A percentile compares a stretch with the other conserved stretches of the same genome.
Conservation (phyloP, 2,329 filamentous ascomycete genomes). For the Xylariaceae sp. region DNA sequence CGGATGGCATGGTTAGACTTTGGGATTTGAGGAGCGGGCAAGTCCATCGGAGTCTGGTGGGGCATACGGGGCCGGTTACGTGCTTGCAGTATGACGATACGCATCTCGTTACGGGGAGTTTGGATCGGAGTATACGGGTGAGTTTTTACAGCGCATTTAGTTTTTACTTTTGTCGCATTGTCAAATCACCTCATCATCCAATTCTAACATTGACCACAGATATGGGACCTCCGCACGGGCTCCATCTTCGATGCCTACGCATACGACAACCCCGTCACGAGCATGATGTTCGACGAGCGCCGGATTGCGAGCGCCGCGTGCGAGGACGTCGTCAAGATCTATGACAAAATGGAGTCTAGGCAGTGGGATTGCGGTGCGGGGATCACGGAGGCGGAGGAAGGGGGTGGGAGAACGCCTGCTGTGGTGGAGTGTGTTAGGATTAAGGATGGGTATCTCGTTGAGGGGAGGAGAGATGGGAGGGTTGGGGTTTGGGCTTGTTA, state of each 20-base stretch:
- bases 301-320: slow-evolving; percentile 87
- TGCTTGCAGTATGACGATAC: slow-evolving; percentile 95
- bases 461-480: slow-evolving; percentile 81
- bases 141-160: slow-evolving; percentile 37
- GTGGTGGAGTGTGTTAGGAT: slow-evolving; percentile 83
- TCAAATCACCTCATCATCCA: not conserved
- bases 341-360: slow-evolving; percentile 91
- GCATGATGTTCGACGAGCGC: slow-evolving; percentile 94
- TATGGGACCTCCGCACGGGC: slow-evolving; percentile 96
- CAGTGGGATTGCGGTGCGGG: slow-evolving; percentile 97
- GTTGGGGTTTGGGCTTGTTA: slow-evolving; percentile 73
- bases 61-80: slow-evolving; percentile 91
- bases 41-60: slow-evolving; percentile 92
- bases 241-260: slow-evolving; percentile 95
- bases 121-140: slow-evolving; percentile 91
- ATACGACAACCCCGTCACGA: slow-evolving; percentile 86
- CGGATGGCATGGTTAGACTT: slow-evolving; percentile 92
- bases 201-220: slow-evolving; percentile 50
- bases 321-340: slow-evolving; percentile 93
- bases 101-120: slow-evolving; percentile 87
- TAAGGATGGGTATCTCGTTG: slow-evolving; percentile 89
- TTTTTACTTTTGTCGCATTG: slow-evolving; percentile 23
- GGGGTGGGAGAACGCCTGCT: slow-evolving; percentile 59
- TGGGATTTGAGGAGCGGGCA: slow-evolving; percentile 97
- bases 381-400: slow-evolving; percentile 62